A percentile compares a stretch with the other conserved stretches of the same genome.
These are phyloP conservation scores for Neurospora pannonica DNA, from an alignment of 495 filamentous ascomycete species.

Conservation along the genomic window DNA sequence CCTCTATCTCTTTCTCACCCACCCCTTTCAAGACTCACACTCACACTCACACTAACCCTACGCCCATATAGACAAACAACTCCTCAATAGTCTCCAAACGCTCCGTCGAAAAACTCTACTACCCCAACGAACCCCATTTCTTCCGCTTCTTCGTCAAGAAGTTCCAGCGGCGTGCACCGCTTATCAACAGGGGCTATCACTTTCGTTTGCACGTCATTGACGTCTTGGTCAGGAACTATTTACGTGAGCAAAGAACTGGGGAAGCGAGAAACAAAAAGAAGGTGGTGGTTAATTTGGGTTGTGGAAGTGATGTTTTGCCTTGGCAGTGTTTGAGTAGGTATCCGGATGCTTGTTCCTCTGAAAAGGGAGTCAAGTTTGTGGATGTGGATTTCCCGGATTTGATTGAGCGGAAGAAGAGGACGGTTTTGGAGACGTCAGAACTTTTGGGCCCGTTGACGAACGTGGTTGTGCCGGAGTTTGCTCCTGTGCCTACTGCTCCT, in stretches of 20 bases:
- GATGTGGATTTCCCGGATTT: slow-evolving; percentile 83
- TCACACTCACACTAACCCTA: not conserved
- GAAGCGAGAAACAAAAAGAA: slow-evolving; percentile 34
- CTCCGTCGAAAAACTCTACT: slow-evolving; percentile 78
- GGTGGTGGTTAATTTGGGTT: slow-evolving; percentile 71
- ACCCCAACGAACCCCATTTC: slow-evolving; percentile 62
- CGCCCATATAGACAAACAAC: slow-evolving; percentile 60
- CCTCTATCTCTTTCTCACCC: no score
- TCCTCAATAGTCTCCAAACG: slow-evolving; percentile 86
- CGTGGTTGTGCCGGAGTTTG: not conserved
- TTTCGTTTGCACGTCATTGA: slow-evolving; percentile 76
- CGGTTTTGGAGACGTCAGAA: slow-evolving; percentile 51
- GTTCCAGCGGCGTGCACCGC: slow-evolving; percentile 64
- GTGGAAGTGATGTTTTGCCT: slow-evolving; percentile 71
- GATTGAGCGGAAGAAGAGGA: slow-evolving; percentile 61
- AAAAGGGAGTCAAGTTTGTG: slow-evolving; percentile 51
- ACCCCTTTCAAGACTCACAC: not conserved
- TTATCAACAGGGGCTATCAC: slow-evolving; percentile 86
- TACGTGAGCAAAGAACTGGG: slow-evolving; percentile 41
- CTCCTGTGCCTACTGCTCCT: not conserved
- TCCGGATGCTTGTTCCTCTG: slow-evolving; percentile 32
- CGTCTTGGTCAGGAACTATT: slow-evolving; percentile 58
- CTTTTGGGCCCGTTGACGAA: slow-evolving; percentile 32
- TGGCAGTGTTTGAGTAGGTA: slow-evolving; percentile 70
- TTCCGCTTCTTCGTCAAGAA: slow-evolving; percentile 82